These are phyloP conservation scores for Leishmania mexicana DNA, from an alignment of 208 protist genomes.

Conservation along the genomic window DNA sequence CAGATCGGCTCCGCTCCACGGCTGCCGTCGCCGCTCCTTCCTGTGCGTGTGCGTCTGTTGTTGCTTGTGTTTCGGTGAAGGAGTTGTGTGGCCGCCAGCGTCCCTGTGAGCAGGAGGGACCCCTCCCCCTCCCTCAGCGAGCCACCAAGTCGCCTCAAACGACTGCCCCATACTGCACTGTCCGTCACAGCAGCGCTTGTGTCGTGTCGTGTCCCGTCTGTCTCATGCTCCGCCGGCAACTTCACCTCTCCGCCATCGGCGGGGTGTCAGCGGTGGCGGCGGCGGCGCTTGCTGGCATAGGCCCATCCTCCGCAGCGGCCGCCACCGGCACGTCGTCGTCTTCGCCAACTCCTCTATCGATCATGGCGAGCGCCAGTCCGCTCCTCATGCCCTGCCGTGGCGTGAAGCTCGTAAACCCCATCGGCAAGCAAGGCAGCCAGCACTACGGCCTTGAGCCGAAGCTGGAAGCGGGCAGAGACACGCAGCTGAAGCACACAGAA, in stretches of 20 bases:
- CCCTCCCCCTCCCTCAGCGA: neutral
- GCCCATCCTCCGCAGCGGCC: neutral
- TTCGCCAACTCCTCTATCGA: neutral
- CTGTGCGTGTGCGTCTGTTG: neutral
- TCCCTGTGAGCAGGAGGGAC: too few species aligned
- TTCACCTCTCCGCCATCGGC: neutral
- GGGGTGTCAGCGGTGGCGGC: neutral
- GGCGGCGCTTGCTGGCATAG: neutral
- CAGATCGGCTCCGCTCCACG: neutral
- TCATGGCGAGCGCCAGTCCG: constrained; percentile 1
- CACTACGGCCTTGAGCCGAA: constrained; percentile 88
- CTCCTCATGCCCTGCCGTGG: constrained; percentile 26
- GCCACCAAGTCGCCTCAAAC: neutral
- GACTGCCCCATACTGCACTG: neutral
- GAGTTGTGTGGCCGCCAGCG: neutral
- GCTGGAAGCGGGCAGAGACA: constrained; percentile 87
- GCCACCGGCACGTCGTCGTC: neutral
- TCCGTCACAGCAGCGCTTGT: neutral
- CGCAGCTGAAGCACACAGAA: constrained; percentile 90
- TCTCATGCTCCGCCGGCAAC: constrained; percentile 22
- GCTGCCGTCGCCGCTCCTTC: neutral
- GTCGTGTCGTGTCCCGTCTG: neutral
- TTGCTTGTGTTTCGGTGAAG: neutral
- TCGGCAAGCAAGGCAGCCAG: constrained; percentile 81
- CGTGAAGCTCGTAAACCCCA: constrained; percentile 85